phyloP scores from a whole-genome alignment of 208 protist genomes.

The Wallacemonas collosoma region DNA sequence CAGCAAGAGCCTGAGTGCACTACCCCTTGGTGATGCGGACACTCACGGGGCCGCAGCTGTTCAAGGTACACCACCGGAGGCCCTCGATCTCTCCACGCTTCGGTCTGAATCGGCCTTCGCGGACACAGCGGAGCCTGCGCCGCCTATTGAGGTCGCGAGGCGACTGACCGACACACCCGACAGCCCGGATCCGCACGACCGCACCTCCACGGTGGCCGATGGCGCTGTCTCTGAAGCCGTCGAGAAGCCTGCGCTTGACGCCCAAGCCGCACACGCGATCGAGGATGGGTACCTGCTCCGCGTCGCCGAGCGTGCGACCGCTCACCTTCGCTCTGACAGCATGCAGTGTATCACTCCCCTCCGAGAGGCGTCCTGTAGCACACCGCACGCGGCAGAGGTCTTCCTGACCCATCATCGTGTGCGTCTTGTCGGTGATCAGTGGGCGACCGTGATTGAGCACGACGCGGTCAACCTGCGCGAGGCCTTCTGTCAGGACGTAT shows the following conservation, averaged over 20 bases:
- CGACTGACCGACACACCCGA: not conserved
- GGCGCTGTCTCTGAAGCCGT: too few relatives aligned
- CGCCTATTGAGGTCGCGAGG: not conserved
- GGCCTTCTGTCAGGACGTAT: constrained; percentile 10
- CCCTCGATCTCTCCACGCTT: not conserved
- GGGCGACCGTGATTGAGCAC: constrained; percentile 4
- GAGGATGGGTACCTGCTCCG: not conserved
- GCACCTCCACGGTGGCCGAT: too few relatives aligned
- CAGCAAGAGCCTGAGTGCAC: too few relatives aligned
- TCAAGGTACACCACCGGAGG: not conserved
- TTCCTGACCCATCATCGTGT: constrained; percentile 6
- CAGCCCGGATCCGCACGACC: not conserved
- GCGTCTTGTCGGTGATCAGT: constrained; percentile 13
- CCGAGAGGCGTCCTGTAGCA: not conserved
- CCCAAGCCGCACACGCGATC: not conserved
- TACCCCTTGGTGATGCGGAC: too few relatives aligned
- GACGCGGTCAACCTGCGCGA: constrained; percentile 7
- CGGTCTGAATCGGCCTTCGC: not conserved
- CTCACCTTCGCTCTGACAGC: not conserved
- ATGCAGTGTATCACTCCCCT: not conserved
- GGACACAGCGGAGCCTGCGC: not conserved
- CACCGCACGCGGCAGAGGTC: not conserved
- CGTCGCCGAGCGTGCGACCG: not conserved
- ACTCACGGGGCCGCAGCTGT: not conserved
- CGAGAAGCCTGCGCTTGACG: too few relatives aligned